Conservation (phyloP, 805 yeast species). For the Torulaspora delbrueckii region DNA sequence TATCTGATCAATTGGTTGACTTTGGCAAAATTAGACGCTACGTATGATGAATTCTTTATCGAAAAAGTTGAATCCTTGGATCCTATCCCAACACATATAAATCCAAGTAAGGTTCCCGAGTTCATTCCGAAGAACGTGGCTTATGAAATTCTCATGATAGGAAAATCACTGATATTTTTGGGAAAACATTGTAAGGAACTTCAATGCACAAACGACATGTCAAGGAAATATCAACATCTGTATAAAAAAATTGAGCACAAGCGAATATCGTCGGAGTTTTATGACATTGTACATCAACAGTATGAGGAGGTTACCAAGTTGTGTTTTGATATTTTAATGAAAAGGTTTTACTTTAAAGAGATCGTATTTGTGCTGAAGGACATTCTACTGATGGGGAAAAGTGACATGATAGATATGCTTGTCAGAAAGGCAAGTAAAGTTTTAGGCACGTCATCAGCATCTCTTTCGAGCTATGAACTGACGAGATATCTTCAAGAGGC, state of each 20-base stretch:
- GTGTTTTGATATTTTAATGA: constrained; percentile 46
- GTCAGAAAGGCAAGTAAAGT: constrained; percentile 49
- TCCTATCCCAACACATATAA: constrained; percentile 13
- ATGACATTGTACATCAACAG: constrained; percentile 39
- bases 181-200: constrained; percentile 61
- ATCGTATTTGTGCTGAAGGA: constrained; percentile 62
- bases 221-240: constrained; percentile 26
- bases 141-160: constrained; percentile 55
- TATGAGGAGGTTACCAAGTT: constrained; percentile 50
- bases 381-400: constrained; percentile 63
- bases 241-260: constrained; percentile 10
- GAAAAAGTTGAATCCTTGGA: constrained; percentile 5
- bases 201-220: constrained; percentile 52
- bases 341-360: constrained; percentile 44
- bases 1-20: constrained; percentile 63
- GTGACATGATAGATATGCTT: constrained; percentile 75
- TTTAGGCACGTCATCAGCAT: constrained; percentile 57
- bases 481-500: constrained; percentile 63
- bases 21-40: constrained; percentile 56
- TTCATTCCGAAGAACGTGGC: constrained; percentile 40
- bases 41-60: constrained; percentile 60
- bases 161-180: constrained; percentile 64
- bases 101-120: constrained; percentile 34
- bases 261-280: constrained; percentile 21
- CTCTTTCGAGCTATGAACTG: constrained; percentile 60